Base-by-base conservation (phyloP, 225 moss, liverwort and hornwort species). In the Bryum argenteum region DNA sequence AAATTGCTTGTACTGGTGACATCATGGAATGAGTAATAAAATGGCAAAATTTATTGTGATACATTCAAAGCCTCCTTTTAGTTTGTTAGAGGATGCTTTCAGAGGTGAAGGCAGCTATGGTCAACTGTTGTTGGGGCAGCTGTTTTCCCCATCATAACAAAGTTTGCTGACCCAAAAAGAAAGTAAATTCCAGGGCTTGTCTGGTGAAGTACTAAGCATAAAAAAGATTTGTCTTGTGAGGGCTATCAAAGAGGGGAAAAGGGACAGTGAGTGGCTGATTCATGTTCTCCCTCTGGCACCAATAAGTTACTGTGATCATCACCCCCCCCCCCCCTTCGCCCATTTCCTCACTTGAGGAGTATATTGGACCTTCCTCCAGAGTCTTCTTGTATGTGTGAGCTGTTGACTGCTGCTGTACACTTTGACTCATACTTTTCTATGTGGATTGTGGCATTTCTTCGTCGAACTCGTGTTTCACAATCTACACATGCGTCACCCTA, bases 211-310 rank as follows among this genome's bases (percentile, higher is more conserved):
- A 74, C 73, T 55, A 33, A 33, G 33, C 33, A 33, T 33, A 4
- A 33, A 5, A 33, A n/a, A n/a, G n/a, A 5, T 33, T 33, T 33
- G 33, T 44, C n/a, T 56, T 40, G 42, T 24, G 41, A 33, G 9
- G 53, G 8, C 12, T 33, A 58, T 58, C 50, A 6, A 48, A 16
- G 15, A 4, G 15, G 44, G 14, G n/a, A n/a, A 50, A 59, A 52
- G 59, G 41, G 67, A 53, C 75, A 68, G 75, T 61, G 61, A 75
- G 75, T 61, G 68, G 53, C 52, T 68, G 75, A 43, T 75, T 75
- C 68, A 61, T 67, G 68, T 24, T 52, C 28, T 61, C 42, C n/a
- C 41, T 61, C 53, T 67, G 52, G 24, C 75, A 61, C 14, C 50
- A 41, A 67, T 67, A 62, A 80, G 71, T 72, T 71, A 13, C 54